Conservation (phyloP, 441 rosid species). For the Gossypium trilobum region DNA sequence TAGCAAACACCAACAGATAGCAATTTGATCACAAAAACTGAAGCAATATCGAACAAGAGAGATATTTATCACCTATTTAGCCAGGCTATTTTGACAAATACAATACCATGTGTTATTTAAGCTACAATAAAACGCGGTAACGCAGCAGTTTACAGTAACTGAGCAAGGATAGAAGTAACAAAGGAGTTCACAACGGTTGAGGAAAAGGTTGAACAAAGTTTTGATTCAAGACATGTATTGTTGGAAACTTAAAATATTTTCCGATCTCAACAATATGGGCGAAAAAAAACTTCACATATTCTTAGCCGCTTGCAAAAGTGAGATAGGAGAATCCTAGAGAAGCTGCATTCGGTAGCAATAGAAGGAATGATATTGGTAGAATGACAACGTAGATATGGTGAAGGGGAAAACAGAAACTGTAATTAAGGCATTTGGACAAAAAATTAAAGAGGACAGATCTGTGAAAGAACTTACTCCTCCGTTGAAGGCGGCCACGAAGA, state of each 20-base stretch:
- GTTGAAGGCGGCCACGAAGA: constrained; percentile 82
- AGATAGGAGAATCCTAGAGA: not conserved
- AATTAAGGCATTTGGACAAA: not conserved
- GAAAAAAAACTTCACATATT: not conserved
- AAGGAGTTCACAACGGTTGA: not conserved
- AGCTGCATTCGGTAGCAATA: not conserved
- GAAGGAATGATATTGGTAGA: not conserved
- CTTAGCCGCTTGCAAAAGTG: not conserved
- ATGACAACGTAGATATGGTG: not conserved
- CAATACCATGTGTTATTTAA: not conserved
- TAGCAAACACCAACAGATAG: constrained; percentile 1
- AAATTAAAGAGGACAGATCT: not conserved
- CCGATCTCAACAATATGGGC: not conserved
- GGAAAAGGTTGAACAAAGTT: no score
- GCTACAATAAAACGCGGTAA: not conserved
- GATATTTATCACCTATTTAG: not conserved
- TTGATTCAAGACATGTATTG: not conserved
- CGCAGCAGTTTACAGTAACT: not conserved
- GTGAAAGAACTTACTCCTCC: constrained; percentile 45
- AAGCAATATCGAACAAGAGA: not conserved
- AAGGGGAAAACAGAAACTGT: not conserved
- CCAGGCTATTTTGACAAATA: not conserved
- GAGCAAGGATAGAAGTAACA: not conserved
- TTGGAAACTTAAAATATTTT: not conserved
- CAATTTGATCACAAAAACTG: not conserved